Percentiles rank a stretch among this genome's conserved stretches.
Conservation (phyloP, 139 green algal species). For the Yamagishiella unicocca region DNA sequence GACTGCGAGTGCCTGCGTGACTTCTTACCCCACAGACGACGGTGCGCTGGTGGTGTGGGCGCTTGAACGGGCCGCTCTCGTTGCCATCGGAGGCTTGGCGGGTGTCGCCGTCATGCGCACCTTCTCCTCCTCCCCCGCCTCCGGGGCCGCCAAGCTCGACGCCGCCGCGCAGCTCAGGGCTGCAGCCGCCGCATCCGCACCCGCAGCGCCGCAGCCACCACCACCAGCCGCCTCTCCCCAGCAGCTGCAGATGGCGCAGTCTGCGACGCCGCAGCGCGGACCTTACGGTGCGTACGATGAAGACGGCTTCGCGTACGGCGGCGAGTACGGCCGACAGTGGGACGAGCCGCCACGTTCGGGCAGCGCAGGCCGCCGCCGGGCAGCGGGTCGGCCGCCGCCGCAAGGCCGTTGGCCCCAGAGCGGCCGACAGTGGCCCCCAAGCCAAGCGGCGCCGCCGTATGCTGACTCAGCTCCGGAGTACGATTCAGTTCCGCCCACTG, state of each 20-base stretch:
- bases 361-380: no score
- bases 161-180: neutral
- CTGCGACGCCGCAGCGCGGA: neutral
- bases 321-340: no score
- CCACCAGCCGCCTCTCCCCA: no score
- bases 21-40: neutral
- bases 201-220: neutral
- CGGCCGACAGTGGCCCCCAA: neutral
- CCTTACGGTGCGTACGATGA: no score
- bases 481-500: neutral
- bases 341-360: no score
- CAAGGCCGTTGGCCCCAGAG: neutral
- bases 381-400: no score
- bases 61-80: constrained; percentile 7
- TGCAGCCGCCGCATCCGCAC: neutral
- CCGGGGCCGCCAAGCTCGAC: neutral
- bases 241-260: neutral
- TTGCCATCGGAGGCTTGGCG: constrained; percentile 6
- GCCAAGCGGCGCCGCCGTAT: no score
- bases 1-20: no score
- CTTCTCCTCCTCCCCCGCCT: neutral
- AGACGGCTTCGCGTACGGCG: no score
- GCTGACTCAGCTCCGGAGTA: neutral
- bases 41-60: neutral
- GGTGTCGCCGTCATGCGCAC: neutral